These are phyloP conservation scores for Dichotomopilus funicola DNA, from an alignment of 2,329 filamentous ascomycete genomes.

Conservation along the genomic window DNA sequence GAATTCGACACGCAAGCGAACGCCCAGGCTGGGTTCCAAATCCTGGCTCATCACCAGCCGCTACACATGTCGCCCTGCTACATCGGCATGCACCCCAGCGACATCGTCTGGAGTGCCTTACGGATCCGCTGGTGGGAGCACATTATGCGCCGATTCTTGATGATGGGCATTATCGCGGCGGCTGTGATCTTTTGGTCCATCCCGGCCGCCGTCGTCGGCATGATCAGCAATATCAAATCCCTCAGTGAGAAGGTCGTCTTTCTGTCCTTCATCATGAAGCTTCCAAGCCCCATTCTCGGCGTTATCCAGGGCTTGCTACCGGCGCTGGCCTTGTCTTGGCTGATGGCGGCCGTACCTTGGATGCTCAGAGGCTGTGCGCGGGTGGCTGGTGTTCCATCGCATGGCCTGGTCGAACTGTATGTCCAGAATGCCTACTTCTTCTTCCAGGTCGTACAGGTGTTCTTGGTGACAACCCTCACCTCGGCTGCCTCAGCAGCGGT, in stretches of 20 bases:
- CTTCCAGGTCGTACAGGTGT: constrained; percentile 78
- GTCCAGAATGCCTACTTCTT: constrained; percentile 75
- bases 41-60: constrained; percentile 71
- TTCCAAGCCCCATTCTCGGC: constrained; percentile 65
- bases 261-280: constrained; percentile 63
- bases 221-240: constrained; percentile 75
- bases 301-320: constrained; percentile 80
- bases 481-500: constrained; percentile 63
- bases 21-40: constrained; percentile 80
- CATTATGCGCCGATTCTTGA: constrained; percentile 59
- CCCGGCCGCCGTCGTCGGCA: constrained; percentile 70
- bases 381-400: constrained; percentile 62
- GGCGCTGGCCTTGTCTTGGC: constrained; percentile 66
- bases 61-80: constrained; percentile 79
- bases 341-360: constrained; percentile 77
- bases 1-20: constrained; percentile 78
- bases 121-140: constrained; percentile 64
- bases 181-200: constrained; percentile 82
- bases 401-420: constrained; percentile 65
- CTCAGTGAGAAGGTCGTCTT: constrained; percentile 60
- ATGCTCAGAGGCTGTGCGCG: constrained; percentile 69
- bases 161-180: constrained; percentile 60
- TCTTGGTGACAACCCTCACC: constrained; percentile 72
- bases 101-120: constrained; percentile 83
- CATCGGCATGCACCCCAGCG: constrained; percentile 71